A percentile compares a stretch with the other conserved stretches of the same genome.
These are phyloP conservation scores for Quercus glauca DNA, from an alignment of 306 rosid genomes.

Conservation along the genomic window DNA sequence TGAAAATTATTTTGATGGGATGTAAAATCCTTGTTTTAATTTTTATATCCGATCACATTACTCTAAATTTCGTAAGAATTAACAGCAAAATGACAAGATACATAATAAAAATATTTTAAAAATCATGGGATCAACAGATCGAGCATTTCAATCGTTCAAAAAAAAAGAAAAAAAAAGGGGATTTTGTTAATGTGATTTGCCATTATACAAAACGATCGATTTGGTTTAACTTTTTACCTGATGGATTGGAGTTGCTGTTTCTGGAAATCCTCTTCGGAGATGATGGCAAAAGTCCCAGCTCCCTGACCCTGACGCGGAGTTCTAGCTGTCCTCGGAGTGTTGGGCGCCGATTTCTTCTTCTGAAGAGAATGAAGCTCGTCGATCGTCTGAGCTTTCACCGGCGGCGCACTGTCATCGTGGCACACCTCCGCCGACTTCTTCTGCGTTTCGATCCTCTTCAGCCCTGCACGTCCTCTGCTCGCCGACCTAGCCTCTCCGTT, in stretches of 20 bases:
- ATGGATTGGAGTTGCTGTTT: slow-evolving; percentile 76
- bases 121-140: too few relatives aligned
- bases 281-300: slow-evolving; percentile 18
- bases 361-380: slow-evolving; percentile 89
- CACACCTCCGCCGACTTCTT: slow-evolving; percentile 35
- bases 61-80: too few relatives aligned
- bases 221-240: slow-evolving; percentile 31
- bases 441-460: slow-evolving; percentile 52
- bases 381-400: slow-evolving; percentile 72
- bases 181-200: too few relatives aligned
- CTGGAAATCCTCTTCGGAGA: slow-evolving; percentile 63
- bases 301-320: not conserved
- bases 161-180: too few relatives aligned
- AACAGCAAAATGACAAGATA: not conserved
- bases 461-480: slow-evolving; percentile 33
- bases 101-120: too few relatives aligned
- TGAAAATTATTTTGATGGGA: too few relatives aligned
- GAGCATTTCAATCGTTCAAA: not conserved
- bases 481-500: slow-evolving; percentile 11
- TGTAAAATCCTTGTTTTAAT: too few relatives aligned
- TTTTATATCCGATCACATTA: too few relatives aligned
- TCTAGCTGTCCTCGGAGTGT: slow-evolving; percentile 51
- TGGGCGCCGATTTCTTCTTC: slow-evolving; percentile 68
- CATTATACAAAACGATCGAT: too few relatives aligned
- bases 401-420: slow-evolving; percentile 67